Percentiles rank a stretch among this genome's conserved stretches.
Evolutionary conservation across 2,329 filamentous ascomycete species (phyloP).

Genomic region (Pestalotiopsis sp.): DNA sequence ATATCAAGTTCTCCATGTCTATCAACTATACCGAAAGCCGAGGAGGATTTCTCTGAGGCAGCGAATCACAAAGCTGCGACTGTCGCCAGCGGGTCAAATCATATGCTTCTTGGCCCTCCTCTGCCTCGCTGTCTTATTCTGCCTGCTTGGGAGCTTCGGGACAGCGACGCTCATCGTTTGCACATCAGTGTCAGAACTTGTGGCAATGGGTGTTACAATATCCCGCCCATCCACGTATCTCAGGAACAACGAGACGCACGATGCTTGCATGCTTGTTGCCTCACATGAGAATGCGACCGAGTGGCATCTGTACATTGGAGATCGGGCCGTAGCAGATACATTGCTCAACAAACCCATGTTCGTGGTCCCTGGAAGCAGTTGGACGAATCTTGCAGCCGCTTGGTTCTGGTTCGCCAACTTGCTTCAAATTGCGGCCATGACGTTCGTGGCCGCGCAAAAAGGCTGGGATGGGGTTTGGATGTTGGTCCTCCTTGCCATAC

Average conservation of each 20-base stretch:
- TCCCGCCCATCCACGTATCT: constrained; percentile 24
- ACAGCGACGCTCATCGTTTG: not conserved
- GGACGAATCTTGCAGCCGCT: fast-evolving
- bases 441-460: not conserved
- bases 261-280: constrained; percentile 31
- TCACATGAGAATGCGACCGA: constrained; percentile 28
- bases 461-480: not conserved
- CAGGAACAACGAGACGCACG: constrained; percentile 27
- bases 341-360: not conserved
- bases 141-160: not conserved
- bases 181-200: not conserved
- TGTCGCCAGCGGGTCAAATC: not conserved
- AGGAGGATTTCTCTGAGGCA: not conserved
- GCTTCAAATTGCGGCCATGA: not conserved
- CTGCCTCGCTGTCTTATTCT: not conserved
- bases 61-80: not conserved
- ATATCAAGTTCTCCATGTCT: not conserved
- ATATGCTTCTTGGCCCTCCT: not conserved
- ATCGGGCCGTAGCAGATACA: not conserved
- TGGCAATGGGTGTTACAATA: constrained; percentile 10
- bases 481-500: not conserved
- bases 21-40: not conserved
- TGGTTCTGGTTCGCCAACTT: not conserved
- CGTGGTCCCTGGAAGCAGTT: not conserved
- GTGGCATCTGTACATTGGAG: constrained; percentile 15